Base-by-base conservation (phyloP, 306 rosid species). In the Comarum palustre region DNA sequence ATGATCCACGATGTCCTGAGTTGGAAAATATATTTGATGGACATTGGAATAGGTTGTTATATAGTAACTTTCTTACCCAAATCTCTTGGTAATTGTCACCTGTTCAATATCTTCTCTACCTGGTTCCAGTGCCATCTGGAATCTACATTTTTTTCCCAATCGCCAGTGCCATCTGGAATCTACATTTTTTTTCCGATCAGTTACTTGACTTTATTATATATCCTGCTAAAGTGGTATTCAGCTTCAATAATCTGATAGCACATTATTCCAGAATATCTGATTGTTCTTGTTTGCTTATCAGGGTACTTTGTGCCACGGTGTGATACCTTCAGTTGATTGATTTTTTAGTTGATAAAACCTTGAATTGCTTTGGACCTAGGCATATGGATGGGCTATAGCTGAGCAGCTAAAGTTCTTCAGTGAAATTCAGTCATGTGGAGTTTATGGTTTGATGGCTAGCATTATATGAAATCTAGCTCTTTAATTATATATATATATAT, bases 21-120 rank as follows among this genome's bases (percentile, higher is more conserved):
- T 84, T 91, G 81, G 99, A 94, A 51, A 86, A 84, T 86, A 83
- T 76, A 80, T 94, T 94, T 81, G 92, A 88, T 76, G 86, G 80
- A 71, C 81, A 75, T 58, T 86, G 95, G 97, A 89, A 94, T 64
- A 94, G 99, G 99, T 94, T 75, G 79, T 78, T 77, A 66, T 77
- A 62, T 39, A 58, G 51, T 78, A 79, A 50, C n/a, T 73, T 82
- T 83, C 73, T 84, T 84, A 43, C 64, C 73, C 41, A 54, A 52
- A 72, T 75, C 45, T 76, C 69, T 79, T 59, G 78, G 59, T 65
- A 73, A 50, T 74, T 72, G 78, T 73, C 72, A 48, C 68, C 65
- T 52, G 57, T 31, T 46, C 72, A 59, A 39, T 45, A 73, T 60
- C 61, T 65, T 68, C 60, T 76, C 16, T 66, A 14, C 73, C 42